A percentile compares a stretch with the other conserved stretches of the same genome.
These are phyloP conservation scores for Trichosporon ovoides DNA, from an alignment of 1,284 basidiomycete species.

Conservation along the genomic window DNA sequence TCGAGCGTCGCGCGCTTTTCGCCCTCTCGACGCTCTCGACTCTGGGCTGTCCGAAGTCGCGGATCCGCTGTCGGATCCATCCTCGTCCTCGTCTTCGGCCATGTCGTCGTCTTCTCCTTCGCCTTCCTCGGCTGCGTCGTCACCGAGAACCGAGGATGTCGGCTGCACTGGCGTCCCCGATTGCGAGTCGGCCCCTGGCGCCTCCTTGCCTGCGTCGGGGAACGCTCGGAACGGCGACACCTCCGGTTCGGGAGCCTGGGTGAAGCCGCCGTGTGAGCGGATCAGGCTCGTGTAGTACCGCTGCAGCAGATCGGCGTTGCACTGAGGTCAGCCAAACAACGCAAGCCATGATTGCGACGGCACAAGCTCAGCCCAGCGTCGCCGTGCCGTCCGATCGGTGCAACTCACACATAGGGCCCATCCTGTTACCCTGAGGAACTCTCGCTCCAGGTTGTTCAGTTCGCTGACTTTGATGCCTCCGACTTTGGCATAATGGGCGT, in stretches of 20 bases:
- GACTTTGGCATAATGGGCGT: slow-evolving; percentile 85
- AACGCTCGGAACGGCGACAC: slow-evolving; percentile 39
- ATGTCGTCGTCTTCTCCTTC: slow-evolving; percentile 9
- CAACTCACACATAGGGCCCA: slow-evolving; percentile 82
- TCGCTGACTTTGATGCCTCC: slow-evolving; percentile 84
- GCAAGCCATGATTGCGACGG: neutral
- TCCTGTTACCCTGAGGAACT: slow-evolving; percentile 81
- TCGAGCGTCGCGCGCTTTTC: neutral
- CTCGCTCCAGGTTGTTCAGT: slow-evolving; percentile 85
- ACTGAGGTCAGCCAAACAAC: slow-evolving; percentile 29
- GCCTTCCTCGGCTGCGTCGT: neutral
- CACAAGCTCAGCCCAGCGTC: too few species aligned
- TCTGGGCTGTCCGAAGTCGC: neutral
- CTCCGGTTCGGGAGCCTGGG: slow-evolving; percentile 36
- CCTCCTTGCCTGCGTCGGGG: slow-evolving; percentile 22
- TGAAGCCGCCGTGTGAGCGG: slow-evolving; percentile 44
- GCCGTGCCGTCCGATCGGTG: neutral
- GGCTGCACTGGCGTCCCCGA: slow-evolving; percentile 10
- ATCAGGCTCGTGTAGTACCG: slow-evolving; percentile 50
- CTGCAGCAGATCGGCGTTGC: slow-evolving; percentile 47
- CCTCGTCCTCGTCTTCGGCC: slow-evolving; percentile 9
- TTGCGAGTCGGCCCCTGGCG: slow-evolving; percentile 1
- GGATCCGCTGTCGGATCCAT: slow-evolving; percentile 7
- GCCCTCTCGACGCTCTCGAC: neutral
- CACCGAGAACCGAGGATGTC: slow-evolving; percentile 1